These are phyloP conservation scores for Oldenlandia corymbosa DNA, from an alignment of 257 asterid genomes.

Conservation along the genomic window DNA sequence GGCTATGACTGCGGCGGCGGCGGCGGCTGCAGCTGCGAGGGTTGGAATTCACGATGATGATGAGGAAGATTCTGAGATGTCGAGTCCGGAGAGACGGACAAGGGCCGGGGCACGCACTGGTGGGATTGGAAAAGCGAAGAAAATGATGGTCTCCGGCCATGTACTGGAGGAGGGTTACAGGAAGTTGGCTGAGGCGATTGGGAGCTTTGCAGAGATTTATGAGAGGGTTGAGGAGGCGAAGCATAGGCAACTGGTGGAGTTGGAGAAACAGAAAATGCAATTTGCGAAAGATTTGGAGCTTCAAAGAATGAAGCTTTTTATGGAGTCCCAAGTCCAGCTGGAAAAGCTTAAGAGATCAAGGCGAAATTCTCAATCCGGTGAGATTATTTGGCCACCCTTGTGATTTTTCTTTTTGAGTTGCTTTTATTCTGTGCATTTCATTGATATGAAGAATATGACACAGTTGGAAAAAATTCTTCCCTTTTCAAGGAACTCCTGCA, in stretches of 20 bases:
- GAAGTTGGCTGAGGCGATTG: slow-evolving; percentile 64
- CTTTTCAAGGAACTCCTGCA: no score
- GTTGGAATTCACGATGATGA: slow-evolving; percentile 29
- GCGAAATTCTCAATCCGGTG: slow-evolving; percentile 43
- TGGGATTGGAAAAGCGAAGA: slow-evolving; percentile 27
- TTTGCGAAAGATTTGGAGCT: slow-evolving; percentile 83
- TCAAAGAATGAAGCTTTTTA: slow-evolving; percentile 69
- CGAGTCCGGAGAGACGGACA: slow-evolving; percentile 13
- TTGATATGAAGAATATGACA: neutral
- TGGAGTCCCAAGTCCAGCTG: slow-evolving; percentile 70
- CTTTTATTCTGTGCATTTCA: neutral
- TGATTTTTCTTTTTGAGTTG: neutral
- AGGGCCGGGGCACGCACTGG: slow-evolving; percentile 10
- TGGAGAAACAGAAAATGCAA: slow-evolving; percentile 89
- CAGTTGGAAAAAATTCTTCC: neutral
- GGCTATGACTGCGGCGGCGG: slow-evolving; percentile 65
- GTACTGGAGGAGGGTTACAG: slow-evolving; percentile 39
- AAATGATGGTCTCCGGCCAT: slow-evolving; percentile 12
- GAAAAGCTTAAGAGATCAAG: slow-evolving; percentile 57
- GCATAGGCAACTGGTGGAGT: slow-evolving; percentile 80
- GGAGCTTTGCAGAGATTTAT: slow-evolving; percentile 53
- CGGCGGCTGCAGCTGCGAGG: slow-evolving; percentile 41
- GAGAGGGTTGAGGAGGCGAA: slow-evolving; percentile 79
- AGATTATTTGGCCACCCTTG: slow-evolving; percentile 10
- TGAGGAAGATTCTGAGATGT: slow-evolving; percentile 28